Evolutionary conservation across 306 rosid species (phyloP).

Genomic region (Prunus salicina): DNA sequence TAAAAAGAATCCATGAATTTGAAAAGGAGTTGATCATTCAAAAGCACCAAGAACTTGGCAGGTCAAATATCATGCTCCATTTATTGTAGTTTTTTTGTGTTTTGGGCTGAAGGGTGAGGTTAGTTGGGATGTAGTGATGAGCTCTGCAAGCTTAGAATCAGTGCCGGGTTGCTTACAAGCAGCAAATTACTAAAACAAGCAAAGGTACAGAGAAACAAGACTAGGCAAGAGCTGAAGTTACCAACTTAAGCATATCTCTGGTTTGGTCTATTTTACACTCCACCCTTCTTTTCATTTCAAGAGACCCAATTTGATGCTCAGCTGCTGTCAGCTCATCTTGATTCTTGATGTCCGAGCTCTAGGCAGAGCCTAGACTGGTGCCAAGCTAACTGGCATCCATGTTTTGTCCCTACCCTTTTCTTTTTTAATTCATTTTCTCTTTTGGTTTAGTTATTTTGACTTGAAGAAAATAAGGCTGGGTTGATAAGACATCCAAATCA

Average conservation of each 20-base stretch:
- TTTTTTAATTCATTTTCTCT: background rate
- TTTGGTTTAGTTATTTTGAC: background rate
- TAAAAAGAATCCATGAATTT: too few relatives aligned
- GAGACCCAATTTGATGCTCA: too few relatives aligned
- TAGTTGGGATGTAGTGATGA: background rate
- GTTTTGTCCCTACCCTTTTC: background rate
- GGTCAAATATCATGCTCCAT: background rate
- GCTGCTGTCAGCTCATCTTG: too few relatives aligned
- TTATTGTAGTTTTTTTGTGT: background rate
- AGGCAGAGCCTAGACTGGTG: background rate
- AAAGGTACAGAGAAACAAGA: background rate
- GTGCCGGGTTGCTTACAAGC: background rate
- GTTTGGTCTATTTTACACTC: background rate
- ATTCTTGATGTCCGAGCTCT: background rate
- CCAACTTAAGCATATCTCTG: background rate
- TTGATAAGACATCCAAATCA: constrained; percentile 9
- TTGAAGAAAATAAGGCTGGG: background rate
- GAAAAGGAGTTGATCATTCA: background rate
- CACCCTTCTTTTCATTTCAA: background rate
- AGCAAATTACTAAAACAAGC: background rate
- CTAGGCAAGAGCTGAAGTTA: background rate
- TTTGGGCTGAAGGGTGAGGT: background rate
- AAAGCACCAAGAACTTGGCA: background rate
- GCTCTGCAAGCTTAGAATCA: background rate
- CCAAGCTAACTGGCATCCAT: too few relatives aligned